Base-by-base conservation (phyloP, 345 rosid genomes). In the Brassica cretica region DNA sequence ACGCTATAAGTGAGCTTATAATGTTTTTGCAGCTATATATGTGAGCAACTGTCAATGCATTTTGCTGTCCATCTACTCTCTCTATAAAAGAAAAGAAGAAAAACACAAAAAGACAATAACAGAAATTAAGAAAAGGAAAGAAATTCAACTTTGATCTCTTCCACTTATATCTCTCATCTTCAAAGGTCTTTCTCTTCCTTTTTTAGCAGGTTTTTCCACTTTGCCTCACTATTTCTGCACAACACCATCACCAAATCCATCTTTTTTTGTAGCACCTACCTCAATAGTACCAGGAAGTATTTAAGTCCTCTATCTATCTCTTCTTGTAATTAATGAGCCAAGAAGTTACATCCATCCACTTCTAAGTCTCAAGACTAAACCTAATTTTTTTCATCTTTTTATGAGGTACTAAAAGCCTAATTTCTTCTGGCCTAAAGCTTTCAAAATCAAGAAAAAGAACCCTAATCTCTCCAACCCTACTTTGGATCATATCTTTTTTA, bases 201-300 rank as follows among this genome's bases (percentile, higher is more conserved):
- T 51, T 46, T 41, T 51, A 5, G 56, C 19, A 27, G 72, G 11
- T 77, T 71, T 35, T 33, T 79, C 70, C 75, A 62, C 59, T 79
- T 71, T 81, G 80, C 66, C 77, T 81, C 79, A 75, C 83, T 76
- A 81, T 76, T 75, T 80, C 24, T 70, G 68, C 75, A 61, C 65
- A 25, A 61, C 56, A 77, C 65, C 73, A 79, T 61, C n/a, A 58
- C 35, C 65, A 67, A 51, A 51, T 51, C 56, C 19, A 51, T 51
- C 56, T 12, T n/a, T 51, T 61, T 61, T 62, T 74, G 56, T 68
- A 64, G 60, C 75, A 73, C 32, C 67, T 16, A 46, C 12, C 15
- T 76, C 60, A 76, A 49, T 63, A 78, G 33, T 8, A 70, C 39
- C 14, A 65, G 30, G 51, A 30, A 66, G 37, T 35, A 72, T 65